phyloP scores from a whole-genome alignment of 2,329 filamentous ascomycete species.

The Xylaria digitata region DNA sequence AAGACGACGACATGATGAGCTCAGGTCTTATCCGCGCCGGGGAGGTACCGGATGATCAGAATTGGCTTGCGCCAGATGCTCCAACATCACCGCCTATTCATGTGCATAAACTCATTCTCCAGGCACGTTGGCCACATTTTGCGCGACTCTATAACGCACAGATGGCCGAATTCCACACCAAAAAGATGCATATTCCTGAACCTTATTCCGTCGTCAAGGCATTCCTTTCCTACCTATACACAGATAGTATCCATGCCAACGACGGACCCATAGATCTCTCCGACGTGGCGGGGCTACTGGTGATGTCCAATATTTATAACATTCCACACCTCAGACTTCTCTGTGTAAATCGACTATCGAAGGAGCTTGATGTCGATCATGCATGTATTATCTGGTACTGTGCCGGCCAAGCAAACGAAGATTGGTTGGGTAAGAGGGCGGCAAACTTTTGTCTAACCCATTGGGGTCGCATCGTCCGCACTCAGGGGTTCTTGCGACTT shows the following conservation, averaged over 20 bases:
- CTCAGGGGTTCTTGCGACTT: slow-evolving; percentile 84
- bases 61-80: slow-evolving; percentile 70
- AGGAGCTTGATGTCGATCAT: slow-evolving; percentile 93
- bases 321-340: slow-evolving; percentile 92
- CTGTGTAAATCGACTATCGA: slow-evolving; percentile 88
- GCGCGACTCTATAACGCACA: slow-evolving; percentile 89
- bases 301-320: slow-evolving; percentile 98
- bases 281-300: slow-evolving; percentile 91
- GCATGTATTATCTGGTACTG: slow-evolving; percentile 97
- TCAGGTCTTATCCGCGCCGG: slow-evolving; percentile 61
- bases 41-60: slow-evolving; percentile 58
- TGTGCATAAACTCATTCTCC: slow-evolving; percentile 93
- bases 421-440: slow-evolving; percentile 91
- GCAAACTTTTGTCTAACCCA: slow-evolving; percentile 90
- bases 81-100: slow-evolving; percentile 86
- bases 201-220: slow-evolving; percentile 93
- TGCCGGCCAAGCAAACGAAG: slow-evolving; percentile 87
- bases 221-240: slow-evolving; percentile 96
- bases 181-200: slow-evolving; percentile 97
- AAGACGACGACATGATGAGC: slow-evolving; percentile 72
- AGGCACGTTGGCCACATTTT: slow-evolving; percentile 97
- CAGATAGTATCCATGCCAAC: slow-evolving; percentile 83
- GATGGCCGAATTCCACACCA: slow-evolving; percentile 97
- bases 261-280: slow-evolving; percentile 81
- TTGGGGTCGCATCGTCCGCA: slow-evolving; percentile 94